Evolutionary conservation across 1,284 basidiomycete genomes (phyloP).

Genomic region (Ustilago esculenta): DNA sequence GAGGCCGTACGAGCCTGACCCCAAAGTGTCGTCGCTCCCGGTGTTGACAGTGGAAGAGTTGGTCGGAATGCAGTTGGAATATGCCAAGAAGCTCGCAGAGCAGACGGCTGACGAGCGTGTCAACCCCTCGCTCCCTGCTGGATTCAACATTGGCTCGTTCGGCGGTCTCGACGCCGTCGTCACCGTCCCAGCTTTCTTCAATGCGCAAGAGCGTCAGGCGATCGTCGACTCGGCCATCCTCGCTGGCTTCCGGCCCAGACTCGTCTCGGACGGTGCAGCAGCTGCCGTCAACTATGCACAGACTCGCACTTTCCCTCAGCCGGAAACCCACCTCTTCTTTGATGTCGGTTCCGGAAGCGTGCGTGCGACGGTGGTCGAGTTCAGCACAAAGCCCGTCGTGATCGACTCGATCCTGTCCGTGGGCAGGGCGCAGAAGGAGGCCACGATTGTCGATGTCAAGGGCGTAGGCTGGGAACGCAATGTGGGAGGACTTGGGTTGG

Average conservation of each 20-base stretch:
- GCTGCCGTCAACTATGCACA: conserved; percentile 78
- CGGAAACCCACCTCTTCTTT: conserved; percentile 89
- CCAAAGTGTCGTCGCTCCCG: conserved; percentile 34
- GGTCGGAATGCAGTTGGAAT: conserved; percentile 90
- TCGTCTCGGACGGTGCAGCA: conserved; percentile 87
- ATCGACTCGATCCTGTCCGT: conserved; percentile 69
- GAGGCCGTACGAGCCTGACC: conserved; percentile 41
- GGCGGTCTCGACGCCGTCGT: conserved; percentile 64
- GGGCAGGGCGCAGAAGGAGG: conserved; percentile 70
- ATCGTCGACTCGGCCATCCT: conserved; percentile 85
- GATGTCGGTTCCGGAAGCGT: conserved; percentile 91
- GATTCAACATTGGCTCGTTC: conserved; percentile 52
- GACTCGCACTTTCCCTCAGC: conserved; percentile 79
- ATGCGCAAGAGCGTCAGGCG: conserved; percentile 81
- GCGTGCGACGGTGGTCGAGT: conserved; percentile 84
- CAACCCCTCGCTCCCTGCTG: conserved; percentile 48
- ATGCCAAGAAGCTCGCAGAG: conserved; percentile 88
- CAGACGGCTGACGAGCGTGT: conserved; percentile 71
- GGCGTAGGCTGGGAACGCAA: conserved; percentile 83
- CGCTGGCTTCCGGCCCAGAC: conserved; percentile 82
- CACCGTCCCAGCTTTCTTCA: conserved; percentile 65
- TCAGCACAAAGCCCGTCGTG: conserved; percentile 68
- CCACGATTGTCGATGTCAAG: conserved; percentile 79
- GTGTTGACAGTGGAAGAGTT: conserved; percentile 79
- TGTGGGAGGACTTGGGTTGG: conserved; percentile 83